Conservation (phyloP, 495 filamentous ascomycete genomes). For the Aspergillus incahuasiensis region DNA sequence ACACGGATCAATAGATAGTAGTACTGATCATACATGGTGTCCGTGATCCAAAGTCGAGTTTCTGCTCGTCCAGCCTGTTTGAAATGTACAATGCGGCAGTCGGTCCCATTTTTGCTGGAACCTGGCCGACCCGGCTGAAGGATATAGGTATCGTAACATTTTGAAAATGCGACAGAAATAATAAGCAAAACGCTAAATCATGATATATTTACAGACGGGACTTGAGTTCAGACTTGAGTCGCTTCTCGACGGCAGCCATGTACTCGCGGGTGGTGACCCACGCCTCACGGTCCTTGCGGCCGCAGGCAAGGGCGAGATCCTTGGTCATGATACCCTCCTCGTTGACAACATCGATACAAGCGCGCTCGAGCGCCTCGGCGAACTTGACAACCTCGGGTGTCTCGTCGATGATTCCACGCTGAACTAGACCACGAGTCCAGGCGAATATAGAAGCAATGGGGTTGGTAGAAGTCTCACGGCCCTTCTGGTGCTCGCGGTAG, state of each 20-base stretch:
- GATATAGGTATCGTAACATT: constrained; percentile 14
- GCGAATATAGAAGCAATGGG: constrained; percentile 98
- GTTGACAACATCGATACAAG: constrained; percentile 92
- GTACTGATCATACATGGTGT: background rate
- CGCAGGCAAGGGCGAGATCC: constrained; percentile 88
- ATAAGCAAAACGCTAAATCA: constrained; percentile 10
- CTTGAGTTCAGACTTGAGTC: constrained; percentile 66
- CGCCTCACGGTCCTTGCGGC: constrained; percentile 71
- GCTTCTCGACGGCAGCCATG: constrained; percentile 79
- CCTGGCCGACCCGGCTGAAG: background rate
- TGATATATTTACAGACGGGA: constrained; percentile 30
- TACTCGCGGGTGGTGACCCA: constrained; percentile 91
- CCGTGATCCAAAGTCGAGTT: background rate
- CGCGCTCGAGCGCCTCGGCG: constrained; percentile 85
- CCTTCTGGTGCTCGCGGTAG: constrained; percentile 98
- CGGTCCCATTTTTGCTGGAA: background rate
- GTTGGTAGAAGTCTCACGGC: constrained; percentile 94
- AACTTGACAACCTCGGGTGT: constrained; percentile 86
- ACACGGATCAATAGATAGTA: background rate
- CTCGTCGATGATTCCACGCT: constrained; percentile 83
- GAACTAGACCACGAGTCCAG: constrained; percentile 92
- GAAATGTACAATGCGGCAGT: constrained; percentile 19
- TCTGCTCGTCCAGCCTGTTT: constrained; percentile 4
- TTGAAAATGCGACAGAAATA: constrained; percentile 12
- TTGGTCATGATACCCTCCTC: constrained; percentile 97